A percentile compares a stretch with the other conserved stretches of the same genome.
These are phyloP conservation scores for Globisporangium canariense DNA, from an alignment of 352 stramenopile species.

Conservation along the genomic window DNA sequence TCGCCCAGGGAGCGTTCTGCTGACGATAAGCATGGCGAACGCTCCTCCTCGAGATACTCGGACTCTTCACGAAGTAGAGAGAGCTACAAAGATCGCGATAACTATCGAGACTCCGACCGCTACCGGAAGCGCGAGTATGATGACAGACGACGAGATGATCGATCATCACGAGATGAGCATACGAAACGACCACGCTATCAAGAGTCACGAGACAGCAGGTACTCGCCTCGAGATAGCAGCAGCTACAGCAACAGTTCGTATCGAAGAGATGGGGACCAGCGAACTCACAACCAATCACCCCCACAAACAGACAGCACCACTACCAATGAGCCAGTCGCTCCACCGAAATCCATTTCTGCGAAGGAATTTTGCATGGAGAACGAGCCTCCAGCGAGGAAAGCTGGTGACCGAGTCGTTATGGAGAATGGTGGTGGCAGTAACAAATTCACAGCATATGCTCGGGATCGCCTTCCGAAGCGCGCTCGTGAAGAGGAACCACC, in stretches of 20 bases:
- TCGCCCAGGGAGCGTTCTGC: not conserved
- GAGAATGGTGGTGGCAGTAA: not conserved
- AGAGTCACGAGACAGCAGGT: not conserved
- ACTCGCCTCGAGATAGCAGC: constrained; percentile 7
- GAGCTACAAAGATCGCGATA: not conserved
- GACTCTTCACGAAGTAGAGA: not conserved
- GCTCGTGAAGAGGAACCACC: constrained; percentile 9
- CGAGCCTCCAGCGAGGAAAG: constrained; percentile 23
- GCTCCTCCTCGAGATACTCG: not conserved
- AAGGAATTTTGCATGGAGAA: constrained; percentile 58
- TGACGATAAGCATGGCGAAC: not conserved
- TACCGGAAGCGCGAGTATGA: constrained; percentile 12
- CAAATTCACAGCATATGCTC: not conserved
- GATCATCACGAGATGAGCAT: not conserved
- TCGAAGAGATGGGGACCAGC: constrained; percentile 1
- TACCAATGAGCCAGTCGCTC: constrained; percentile 5
- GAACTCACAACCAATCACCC: not conserved
- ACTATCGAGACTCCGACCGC: not conserved
- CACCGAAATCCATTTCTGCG: constrained; percentile 39
- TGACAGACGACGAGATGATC: not conserved
- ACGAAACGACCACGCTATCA: constrained; percentile 11
- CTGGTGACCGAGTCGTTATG: not conserved
- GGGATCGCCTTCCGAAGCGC: constrained; percentile 11
- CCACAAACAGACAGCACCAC: not conserved
- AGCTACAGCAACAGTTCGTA: not conserved